Evolutionary conservation across 805 yeast genomes (phyloP), one percentile per base, ranked within the genome.

Genomic region (Torulaspora microellipsoides): DNA sequence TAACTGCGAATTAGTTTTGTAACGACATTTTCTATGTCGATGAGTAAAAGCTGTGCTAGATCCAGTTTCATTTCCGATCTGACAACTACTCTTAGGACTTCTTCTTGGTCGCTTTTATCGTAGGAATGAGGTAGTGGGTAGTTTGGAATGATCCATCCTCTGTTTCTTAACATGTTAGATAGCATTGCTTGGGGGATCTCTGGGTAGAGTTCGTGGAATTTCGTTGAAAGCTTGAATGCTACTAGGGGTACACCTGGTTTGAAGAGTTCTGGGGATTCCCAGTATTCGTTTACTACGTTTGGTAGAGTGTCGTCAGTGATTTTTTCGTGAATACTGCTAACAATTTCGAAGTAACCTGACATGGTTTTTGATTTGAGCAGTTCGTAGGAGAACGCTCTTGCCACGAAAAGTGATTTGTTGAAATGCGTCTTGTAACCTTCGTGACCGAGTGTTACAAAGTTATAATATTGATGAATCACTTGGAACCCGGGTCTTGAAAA

Each of bases 401-500:
- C 91, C 53, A 85, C 86, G 49, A 75, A 71, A 46, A 88, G 58
- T 34, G 90, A 78, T 48, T 72, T 72, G 46, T 72, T 72, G 60
- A 84, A 89, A 31, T 79, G 68, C 39, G 74, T 70, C 50, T 71
- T 63, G 69, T 75, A 89, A n/a, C 97, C 97, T 28, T 73, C 73
- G 47, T 62, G 66, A 7, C 96, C 97, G 29, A 80, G 69, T 32
- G 78, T 70, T 54, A 89, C 67, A 55, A 89, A 80, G 64, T 85
- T 84, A 72, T 69, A 88, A 71, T 89, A 90, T 67, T 89, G 96
- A 59, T 83, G 88, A 49, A 89, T 72, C 27, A 90, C 90, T 46
- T 90, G 95, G 76, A 79, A 85, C 1, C 96, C 96, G 7, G 97
- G 93, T 62, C 96, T 80, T 7, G 95, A 85, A 66, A 89, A 89